Base-by-base conservation (phyloP, 1,284 basidiomycete genomes). In the Ceratobasidium sp. region DNA sequence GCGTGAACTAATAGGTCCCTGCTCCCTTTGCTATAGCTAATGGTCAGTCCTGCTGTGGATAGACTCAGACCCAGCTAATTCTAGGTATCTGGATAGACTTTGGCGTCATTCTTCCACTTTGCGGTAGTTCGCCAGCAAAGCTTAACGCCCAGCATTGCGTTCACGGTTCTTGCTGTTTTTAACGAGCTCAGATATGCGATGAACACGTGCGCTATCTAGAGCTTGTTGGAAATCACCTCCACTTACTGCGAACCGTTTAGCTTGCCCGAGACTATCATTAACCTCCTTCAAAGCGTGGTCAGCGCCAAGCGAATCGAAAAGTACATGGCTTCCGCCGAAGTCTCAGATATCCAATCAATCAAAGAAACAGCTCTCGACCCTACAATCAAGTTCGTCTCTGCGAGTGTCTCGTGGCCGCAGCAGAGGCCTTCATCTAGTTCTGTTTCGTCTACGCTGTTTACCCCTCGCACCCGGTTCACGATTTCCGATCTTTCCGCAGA, bases 291-390 rank as follows among this genome's bases (percentile, higher is more conserved):
- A 87, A 87, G 89, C 69, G 86, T 94, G 71, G 93, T 97, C 27
- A 96, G 94, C 2, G 85, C 96, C 58, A 89, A 92, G 14, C 92
- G 95, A 64, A 96, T 98, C 76, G 94, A 97, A 81, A 95, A 94
- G 80, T 97, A 95, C 81, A 87, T 96, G 48, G 84, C 88, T 61
- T 86, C 88, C 7, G 86, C 86, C 0, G 94, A 96, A 81, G 88
- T 96, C 16, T 84, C 85, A 1, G 84, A 86, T 62, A 86, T 83
- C 0, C 80, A 81, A 46, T 73, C 71, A 1, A 53, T 73, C 29
- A 29, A 73, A 51, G 71, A 73, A 13, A 19, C 71, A 1, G 46
- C 41, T 2, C 71, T 73, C 22, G 80, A 82, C 72, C 54, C 76
- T 48, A 75, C 72, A 6, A 91, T 98, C 76, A 86, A 89, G 0